phyloP scores from a whole-genome alignment of 257 asterid species.

The Eucommia ulmoides region DNA sequence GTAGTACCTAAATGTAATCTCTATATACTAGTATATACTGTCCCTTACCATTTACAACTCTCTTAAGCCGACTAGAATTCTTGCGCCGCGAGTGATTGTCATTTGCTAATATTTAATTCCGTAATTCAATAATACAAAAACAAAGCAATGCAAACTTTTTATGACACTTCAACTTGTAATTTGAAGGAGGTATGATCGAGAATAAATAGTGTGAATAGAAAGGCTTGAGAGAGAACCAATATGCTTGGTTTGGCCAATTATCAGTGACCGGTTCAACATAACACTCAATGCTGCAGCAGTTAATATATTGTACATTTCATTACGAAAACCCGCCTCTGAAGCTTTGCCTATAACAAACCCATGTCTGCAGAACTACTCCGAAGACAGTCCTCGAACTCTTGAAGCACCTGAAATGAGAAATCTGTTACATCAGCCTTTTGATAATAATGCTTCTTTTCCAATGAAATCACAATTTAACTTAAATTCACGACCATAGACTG shows the following conservation, averaged over 20 bases:
- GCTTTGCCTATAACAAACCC: conserved; percentile 93
- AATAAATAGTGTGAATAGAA: conserved; percentile 29
- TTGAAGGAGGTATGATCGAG: conserved; percentile 4
- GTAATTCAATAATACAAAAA: no score
- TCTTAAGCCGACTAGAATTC: background rate
- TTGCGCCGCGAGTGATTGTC: background rate
- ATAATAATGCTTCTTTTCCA: background rate
- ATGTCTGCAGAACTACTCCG: conserved; percentile 76
- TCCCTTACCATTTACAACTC: background rate
- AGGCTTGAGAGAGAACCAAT: conserved; percentile 95
- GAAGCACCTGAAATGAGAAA: conserved; percentile 52
- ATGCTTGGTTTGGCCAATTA: conserved; percentile 99
- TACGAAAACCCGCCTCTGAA: conserved; percentile 97
- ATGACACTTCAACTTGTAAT: background rate
- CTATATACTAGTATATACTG: background rate
- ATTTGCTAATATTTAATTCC: no score
- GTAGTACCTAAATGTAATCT: no score
- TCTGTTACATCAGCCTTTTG: background rate
- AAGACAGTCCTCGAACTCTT: conserved; percentile 52
- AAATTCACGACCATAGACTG: no score
- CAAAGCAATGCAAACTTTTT: no score
- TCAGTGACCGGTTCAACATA: conserved; percentile 95
- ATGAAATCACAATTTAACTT: no score
- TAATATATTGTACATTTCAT: conserved; percentile 86
- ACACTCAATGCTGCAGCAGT: conserved; percentile 93